Evolutionary conservation across 805 yeast genomes (phyloP), one percentile per base, ranked within the genome.

Genomic region (Starmerella bombi): DNA sequence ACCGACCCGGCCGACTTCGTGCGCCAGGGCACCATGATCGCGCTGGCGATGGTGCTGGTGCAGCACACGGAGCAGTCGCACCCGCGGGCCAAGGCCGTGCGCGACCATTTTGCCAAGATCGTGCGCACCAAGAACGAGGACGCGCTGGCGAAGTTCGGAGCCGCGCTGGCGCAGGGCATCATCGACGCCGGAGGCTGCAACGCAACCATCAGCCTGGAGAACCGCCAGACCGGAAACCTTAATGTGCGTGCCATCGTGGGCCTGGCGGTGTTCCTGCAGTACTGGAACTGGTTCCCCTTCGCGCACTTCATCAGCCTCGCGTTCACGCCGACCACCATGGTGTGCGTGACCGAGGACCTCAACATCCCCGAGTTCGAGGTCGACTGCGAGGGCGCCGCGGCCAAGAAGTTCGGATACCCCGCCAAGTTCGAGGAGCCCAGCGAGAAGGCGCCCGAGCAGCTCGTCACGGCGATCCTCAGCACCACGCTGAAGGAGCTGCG

Each of bases 111-210:
- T 49, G 78, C 85, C 36, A 74, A 72, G 43, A 78, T 82, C n/a
- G 72, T 88, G 42, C 66, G 77, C 20, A 81, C 79, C 55, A 91
- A 88, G 62, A 93, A 83, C 53, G 96, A 88, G 62, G 98, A 88
- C 62, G 94, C 94, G 3, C 72, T 91, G 61, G 95, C 97, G 30
- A 86, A 85, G 64, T 91, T 88, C 63, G 98, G 98, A 58, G 96
- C 97, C 23, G 83, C 96, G 15, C 65, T 91, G 37, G 88, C 94
- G 12, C 96, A 88, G 65, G 98, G 98, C 61, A 88, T 91, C 49
- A 77, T 91, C 59, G 96, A 91, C 64, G 98, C 97, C 9, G 96
- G 98, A 62, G 98, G 98, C 10, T 76, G 97, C 58, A 91, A 91
- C 55, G 93, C 81, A n/a, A 85, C 97, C 0, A 85, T 91, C 49